Conservation (phyloP, 2,329 filamentous ascomycete species). For the Aspergillus sp. region DNA sequence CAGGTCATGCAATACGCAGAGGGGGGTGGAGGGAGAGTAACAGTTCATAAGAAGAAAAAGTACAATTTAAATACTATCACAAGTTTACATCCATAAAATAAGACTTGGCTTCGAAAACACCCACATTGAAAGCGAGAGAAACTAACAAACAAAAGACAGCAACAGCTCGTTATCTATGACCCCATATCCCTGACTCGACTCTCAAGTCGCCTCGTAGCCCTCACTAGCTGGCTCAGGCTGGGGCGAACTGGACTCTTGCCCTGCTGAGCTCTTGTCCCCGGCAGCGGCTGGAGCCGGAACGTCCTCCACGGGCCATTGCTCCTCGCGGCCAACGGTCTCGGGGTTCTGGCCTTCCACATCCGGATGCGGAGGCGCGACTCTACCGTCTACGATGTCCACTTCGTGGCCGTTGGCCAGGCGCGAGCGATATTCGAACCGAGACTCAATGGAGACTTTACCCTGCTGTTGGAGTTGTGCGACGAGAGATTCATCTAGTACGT, state of each 20-base stretch:
- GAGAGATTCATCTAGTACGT: slow-evolving; percentile 73
- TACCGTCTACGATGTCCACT: slow-evolving; percentile 41
- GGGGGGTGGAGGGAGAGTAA: background rate
- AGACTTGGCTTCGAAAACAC: background rate
- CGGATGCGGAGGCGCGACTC: slow-evolving; percentile 46
- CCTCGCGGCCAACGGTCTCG: slow-evolving; percentile 42
- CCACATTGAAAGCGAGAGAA: background rate
- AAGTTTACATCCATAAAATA: slow-evolving; percentile 1
- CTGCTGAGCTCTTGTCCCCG: slow-evolving; percentile 28
- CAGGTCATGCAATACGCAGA: no score
- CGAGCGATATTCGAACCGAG: slow-evolving; percentile 89
- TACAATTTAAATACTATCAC: slow-evolving; percentile 8
- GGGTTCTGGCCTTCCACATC: slow-evolving; percentile 52
- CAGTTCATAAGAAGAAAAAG: slow-evolving; percentile 1
- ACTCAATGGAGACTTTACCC: slow-evolving; percentile 93
- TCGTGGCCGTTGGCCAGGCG: slow-evolving; percentile 71
- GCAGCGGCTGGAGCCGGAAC: slow-evolving; percentile 32
- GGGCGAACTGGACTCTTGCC: slow-evolving; percentile 23
- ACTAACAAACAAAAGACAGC: slow-evolving; percentile 3
- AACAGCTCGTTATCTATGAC: slow-evolving; percentile 16
- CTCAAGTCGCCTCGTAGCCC: slow-evolving; percentile 38
- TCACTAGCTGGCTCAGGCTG: slow-evolving; percentile 42
- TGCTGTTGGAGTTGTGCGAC: slow-evolving; percentile 63
- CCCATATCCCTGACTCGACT: slow-evolving; percentile 7
- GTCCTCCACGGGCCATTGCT: slow-evolving; percentile 27